phyloP scores from a whole-genome alignment of 345 rosid genomes.

The Erysimum cheiranthoides region DNA sequence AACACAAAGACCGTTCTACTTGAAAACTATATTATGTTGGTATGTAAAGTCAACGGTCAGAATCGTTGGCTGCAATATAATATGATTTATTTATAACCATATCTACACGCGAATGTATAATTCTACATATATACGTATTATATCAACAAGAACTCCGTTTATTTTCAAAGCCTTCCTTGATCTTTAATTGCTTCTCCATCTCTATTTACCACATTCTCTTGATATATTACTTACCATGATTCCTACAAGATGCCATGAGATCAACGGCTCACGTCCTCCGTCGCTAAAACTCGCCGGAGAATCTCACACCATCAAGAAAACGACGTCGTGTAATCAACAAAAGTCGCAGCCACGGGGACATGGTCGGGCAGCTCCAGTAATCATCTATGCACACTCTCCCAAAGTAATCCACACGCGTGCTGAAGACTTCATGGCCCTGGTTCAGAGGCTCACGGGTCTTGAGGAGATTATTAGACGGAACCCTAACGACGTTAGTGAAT shows the following conservation, averaged over 20 bases:
- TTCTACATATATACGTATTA: slow-evolving; percentile 4
- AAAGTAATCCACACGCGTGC: slow-evolving; percentile 81
- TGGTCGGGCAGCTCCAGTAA: slow-evolving; percentile 54
- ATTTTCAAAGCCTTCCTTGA: too few relatives aligned
- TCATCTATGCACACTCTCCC: slow-evolving; percentile 73
- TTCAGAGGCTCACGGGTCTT: slow-evolving; percentile 78
- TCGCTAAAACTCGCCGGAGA: slow-evolving; percentile 37
- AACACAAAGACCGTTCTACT: slow-evolving; percentile 19
- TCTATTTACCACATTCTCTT: neutral
- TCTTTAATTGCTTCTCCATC: neutral
- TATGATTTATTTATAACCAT: slow-evolving; percentile 2
- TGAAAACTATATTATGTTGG: neutral
- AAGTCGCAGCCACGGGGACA: slow-evolving; percentile 43
- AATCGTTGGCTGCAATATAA: slow-evolving; percentile 54
- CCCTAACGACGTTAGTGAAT: slow-evolving; percentile 33
- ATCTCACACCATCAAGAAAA: slow-evolving; percentile 56
- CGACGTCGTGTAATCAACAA: slow-evolving; percentile 16
- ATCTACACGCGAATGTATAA: slow-evolving; percentile 11
- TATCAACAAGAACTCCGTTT: too few relatives aligned
- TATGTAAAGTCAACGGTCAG: slow-evolving; percentile 74
- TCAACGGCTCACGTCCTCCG: slow-evolving; percentile 33
- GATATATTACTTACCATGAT: slow-evolving; percentile 42
- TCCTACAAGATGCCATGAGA: slow-evolving; percentile 45
- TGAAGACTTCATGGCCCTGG: slow-evolving; percentile 79
- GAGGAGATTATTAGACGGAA: slow-evolving; percentile 26